Base-by-base conservation (phyloP, 345 rosid genomes). In the Populus deltoides region DNA sequence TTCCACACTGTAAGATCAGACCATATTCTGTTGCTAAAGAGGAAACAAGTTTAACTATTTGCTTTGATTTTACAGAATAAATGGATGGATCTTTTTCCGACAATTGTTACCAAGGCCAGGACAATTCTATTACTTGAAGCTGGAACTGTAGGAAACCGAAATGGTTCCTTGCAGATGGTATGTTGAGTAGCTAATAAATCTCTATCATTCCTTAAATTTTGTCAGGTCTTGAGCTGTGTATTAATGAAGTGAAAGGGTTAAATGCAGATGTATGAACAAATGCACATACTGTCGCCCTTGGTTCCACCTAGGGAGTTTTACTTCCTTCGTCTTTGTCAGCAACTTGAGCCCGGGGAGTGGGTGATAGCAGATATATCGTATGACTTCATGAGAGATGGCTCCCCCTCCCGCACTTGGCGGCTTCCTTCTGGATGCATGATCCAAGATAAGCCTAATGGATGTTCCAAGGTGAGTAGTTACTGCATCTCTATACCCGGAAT, bases 371-470 rank as follows among this genome's bases (percentile, higher is more conserved):
- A 94, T 76, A 89, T 92, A 11, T 94, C 97, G 39, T 82, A 86
- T 39, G 79, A 75, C 70, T 71, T 43, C 71, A 16, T 61, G 25
- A 84, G 70, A 41, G 79, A 81, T 55, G 66, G 29, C 45, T 17
- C 59, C 12, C 67, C 78, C 25, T 72, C 78, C 24, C 74, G 81
- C 31, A 76, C 85, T 39, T 89, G 93, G 90, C 92, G 80, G 84
- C 90, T 92, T 72, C 98, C 98, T 71, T 94, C 98, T 38, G 96
- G 98, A 70, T 90, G 92, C 74, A 84, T 94, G 86, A 90, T 94
- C 69, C 86, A 86, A 70, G 85, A 86, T 8, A 77, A 88, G 88
- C 77, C 88, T 36, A 71, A 87, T 85, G 92, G 90, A 38, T 79
- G 38, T 53, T 86, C 88, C 51, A 82, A 86, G 89, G 98, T 91